A percentile compares a stretch with the other conserved stretches of the same genome.
phyloP scores from a whole-genome alignment of 139 green algal species.

The Chlamydomonas asymmetrica region DNA sequence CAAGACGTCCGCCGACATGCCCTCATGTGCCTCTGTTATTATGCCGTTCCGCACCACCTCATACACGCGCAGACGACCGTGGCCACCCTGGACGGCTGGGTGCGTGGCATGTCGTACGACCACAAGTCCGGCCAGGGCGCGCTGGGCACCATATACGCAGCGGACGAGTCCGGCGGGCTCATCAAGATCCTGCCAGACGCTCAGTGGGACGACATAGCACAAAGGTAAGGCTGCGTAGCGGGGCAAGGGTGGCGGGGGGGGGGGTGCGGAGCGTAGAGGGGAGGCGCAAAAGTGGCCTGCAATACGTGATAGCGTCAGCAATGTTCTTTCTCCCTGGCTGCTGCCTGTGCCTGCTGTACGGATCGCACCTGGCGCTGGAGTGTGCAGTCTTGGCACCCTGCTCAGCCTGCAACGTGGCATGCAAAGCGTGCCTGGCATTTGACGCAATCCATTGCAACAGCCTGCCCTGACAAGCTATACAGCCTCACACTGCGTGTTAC shows the following conservation, averaged over 20 bases:
- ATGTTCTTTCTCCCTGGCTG: too few species aligned
- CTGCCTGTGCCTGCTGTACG: too few species aligned
- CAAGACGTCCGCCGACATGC: too few species aligned
- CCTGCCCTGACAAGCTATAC: too few species aligned
- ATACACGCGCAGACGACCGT: conserved; percentile 36
- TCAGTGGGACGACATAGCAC: conserved; percentile 24
- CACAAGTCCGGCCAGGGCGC: conserved; percentile 37
- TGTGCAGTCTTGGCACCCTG: too few species aligned
- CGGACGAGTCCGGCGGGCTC: conserved; percentile 38
- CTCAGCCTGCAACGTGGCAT: too few species aligned
- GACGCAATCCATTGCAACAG: too few species aligned
- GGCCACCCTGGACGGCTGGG: conserved; percentile 55
- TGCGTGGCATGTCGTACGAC: conserved; percentile 50
- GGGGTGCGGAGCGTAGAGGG: not conserved
- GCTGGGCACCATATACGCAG: conserved; percentile 45
- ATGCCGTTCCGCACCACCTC: not conserved
- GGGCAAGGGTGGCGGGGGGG: not conserved
- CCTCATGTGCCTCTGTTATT: too few species aligned
- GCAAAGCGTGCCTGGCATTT: too few species aligned
- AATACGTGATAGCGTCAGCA: too few species aligned
- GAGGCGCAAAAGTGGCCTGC: not conserved
- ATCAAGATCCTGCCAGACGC: conserved; percentile 35
- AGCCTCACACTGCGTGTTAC: too few species aligned
- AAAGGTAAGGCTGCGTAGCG: not conserved
- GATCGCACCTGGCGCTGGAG: too few species aligned